Percentiles rank a stretch among this genome's conserved stretches.
phyloP scores from a whole-genome alignment of 2,329 filamentous ascomycete species.

The Dothistroma pini region DNA sequence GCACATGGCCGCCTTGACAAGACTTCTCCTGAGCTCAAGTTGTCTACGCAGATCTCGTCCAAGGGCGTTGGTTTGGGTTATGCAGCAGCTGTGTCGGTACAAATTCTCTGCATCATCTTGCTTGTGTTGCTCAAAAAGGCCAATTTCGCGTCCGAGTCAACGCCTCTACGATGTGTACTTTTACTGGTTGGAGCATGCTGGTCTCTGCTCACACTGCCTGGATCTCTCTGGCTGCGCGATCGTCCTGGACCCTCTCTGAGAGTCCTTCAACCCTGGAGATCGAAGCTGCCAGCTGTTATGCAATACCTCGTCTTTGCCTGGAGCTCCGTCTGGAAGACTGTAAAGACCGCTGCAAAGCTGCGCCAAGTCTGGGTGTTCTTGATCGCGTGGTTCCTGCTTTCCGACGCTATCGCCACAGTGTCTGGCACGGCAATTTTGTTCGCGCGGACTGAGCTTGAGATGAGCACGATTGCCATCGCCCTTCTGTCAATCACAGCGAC shows the following conservation, averaged over 20 bases:
- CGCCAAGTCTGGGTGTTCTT: slow-evolving; percentile 73
- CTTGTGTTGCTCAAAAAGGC: slow-evolving; percentile 53
- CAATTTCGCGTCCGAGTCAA: slow-evolving; percentile 67
- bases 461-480: slow-evolving; percentile 79
- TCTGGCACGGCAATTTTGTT: slow-evolving; percentile 92
- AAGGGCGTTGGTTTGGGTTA: slow-evolving; percentile 90
- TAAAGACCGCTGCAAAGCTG: slow-evolving; percentile 65
- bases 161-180: slow-evolving; percentile 76
- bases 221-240: slow-evolving; percentile 71
- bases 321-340: slow-evolving; percentile 73
- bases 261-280: slow-evolving; percentile 25
- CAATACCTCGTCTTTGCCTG: slow-evolving; percentile 78
- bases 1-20: not conserved
- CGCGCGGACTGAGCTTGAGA: slow-evolving; percentile 83
- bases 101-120: slow-evolving; percentile 71
- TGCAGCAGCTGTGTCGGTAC: slow-evolving; percentile 73
- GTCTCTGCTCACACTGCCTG: slow-evolving; percentile 80
- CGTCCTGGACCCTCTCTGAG: slow-evolving; percentile 67
- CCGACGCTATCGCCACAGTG: slow-evolving; percentile 87
- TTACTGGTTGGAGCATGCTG: slow-evolving; percentile 85
- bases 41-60: slow-evolving; percentile 83
- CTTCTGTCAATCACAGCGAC: slow-evolving; percentile 89
- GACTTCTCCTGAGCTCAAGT: slow-evolving; percentile 61
- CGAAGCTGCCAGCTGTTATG: slow-evolving; percentile 31
- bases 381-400: slow-evolving; percentile 84